Conservation (phyloP, 148 eudicot genomes). For the Amaranthus cruentus region DNA sequence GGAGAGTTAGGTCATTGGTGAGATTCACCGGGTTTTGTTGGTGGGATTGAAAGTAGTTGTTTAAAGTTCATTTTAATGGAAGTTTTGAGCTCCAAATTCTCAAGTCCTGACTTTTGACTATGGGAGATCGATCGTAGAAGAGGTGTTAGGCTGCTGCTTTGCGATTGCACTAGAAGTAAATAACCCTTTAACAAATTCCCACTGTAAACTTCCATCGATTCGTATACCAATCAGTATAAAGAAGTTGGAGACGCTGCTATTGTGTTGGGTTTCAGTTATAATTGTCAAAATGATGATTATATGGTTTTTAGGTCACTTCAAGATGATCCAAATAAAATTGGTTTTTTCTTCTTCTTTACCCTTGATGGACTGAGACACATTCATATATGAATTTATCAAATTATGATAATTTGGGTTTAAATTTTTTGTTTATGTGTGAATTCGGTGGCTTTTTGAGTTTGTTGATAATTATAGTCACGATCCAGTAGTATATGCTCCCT, state of each 20-base stretch:
- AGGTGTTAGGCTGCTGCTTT: background rate
- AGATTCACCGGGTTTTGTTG: slow-evolving; percentile 38
- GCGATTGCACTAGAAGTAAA: background rate
- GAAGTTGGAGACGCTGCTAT: background rate
- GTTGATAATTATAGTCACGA: background rate
- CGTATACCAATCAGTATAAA: background rate
- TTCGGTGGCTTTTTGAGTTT: slow-evolving; percentile 11
- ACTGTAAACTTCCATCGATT: background rate
- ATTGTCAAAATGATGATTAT: background rate
- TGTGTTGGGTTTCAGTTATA: slow-evolving; percentile 10
- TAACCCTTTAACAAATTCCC: slow-evolving; percentile 2
- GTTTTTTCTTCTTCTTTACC: no score
- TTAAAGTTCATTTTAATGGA: slow-evolving; percentile 13
- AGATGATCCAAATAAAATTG: no score
- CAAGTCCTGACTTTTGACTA: no score
- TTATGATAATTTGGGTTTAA: no score
- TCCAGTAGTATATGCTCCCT: background rate
- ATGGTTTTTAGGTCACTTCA: slow-evolving; percentile 1
- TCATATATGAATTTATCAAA: background rate
- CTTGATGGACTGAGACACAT: background rate
- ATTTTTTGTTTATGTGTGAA: background rate
- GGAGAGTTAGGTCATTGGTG: slow-evolving; percentile 48
- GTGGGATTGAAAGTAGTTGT: slow-evolving; percentile 3
- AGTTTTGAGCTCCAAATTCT: no score
- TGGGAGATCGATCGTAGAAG: no score